Evolutionary conservation across 116 monocot genomes (phyloP), one percentile per base, ranked within the genome.

Genomic region (Trichopus zeylanicus): DNA sequence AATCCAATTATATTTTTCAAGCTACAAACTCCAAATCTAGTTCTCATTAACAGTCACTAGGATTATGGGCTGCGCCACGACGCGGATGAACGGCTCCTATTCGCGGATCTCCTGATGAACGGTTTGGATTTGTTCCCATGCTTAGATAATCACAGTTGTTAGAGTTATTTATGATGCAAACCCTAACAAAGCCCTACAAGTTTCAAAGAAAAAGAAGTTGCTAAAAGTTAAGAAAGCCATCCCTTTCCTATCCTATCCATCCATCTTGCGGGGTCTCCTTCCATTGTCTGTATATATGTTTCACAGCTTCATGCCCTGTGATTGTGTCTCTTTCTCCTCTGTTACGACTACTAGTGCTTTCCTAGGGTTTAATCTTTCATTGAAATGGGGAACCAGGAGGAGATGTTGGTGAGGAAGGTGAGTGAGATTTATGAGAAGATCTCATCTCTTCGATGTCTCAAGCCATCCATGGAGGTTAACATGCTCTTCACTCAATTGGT

Each of bases 401-500:
- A 51, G 66, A 11, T 46, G 61, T 29, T 79, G 28, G 32, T 79
- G 3, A 31, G 54, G 18, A 65, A 38, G 31, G 66, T 80, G 65
- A 24, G 47, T 2, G 62, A 61, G 13, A 30, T 80, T 66, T 62
- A 66, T 26, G 24, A 51, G 23, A 11, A 34, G 21, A 55, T 80
- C 55, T 55, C 66, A 6, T 37, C 25, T 30, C 74, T 80, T 13
- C 57, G 66, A 7, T 49, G 29, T 33, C 79, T 80, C 24, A 59
- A 48, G 24, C 79, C 79, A 4, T 70, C 66, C 16, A 7, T 8
- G 30, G 62, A 66, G 24, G 79, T 74, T 13, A 48, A 80, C 70
- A n/a, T 25, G 6, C 74, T 80, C 54, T 80, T 80, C 33, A 74
- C 79, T 16, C 48, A 74, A 39, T 67, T 80, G 0, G 74, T 74